These are phyloP conservation scores for Salvia sclarea DNA, from an alignment of 305 asterid species.

Conservation along the genomic window DNA sequence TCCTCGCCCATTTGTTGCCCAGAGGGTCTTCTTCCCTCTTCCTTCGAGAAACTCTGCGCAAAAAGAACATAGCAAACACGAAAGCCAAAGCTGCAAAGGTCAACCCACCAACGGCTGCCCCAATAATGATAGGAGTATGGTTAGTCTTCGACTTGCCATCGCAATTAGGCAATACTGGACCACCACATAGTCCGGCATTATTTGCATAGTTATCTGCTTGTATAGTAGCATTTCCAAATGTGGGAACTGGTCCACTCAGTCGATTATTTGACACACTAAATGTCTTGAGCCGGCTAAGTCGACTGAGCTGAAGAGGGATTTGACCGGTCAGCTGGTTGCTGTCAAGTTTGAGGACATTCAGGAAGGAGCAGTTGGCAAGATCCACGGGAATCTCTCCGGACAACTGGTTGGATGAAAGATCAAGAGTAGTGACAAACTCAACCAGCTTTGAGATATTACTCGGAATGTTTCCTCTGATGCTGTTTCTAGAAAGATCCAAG, in stretches of 20 bases:
- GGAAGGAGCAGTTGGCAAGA: conserved; percentile 52
- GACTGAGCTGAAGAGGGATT: conserved; percentile 56
- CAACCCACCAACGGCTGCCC: conserved; percentile 59
- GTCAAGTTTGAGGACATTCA: conserved; percentile 53
- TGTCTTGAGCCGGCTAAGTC: conserved; percentile 45
- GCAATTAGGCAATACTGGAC: conserved; percentile 46
- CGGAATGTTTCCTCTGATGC: conserved; percentile 51
- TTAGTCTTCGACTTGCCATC: conserved; percentile 29
- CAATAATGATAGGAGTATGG: conserved; percentile 38
- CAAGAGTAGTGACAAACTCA: conserved; percentile 41
- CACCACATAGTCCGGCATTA: conserved; percentile 66
- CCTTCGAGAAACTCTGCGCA: conserved; percentile 45
- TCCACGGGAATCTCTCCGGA: conserved; percentile 58
- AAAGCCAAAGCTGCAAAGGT: conserved; percentile 49
- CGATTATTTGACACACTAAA: conserved; percentile 55
- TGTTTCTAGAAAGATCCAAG: conserved; percentile 64
- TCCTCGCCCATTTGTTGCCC: conserved; percentile 60
- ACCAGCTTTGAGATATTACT: conserved; percentile 43
- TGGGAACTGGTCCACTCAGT: conserved; percentile 60
- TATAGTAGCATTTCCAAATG: conserved; percentile 34
- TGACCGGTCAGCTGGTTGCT: conserved; percentile 59
- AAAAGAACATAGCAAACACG: conserved; percentile 32
- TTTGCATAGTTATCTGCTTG: conserved; percentile 37
- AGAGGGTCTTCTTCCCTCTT: conserved; percentile 55
- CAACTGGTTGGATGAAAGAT: conserved; percentile 65